Base-by-base conservation (phyloP, 768 basidiomycete species). In the Mycena vitilis region DNA sequence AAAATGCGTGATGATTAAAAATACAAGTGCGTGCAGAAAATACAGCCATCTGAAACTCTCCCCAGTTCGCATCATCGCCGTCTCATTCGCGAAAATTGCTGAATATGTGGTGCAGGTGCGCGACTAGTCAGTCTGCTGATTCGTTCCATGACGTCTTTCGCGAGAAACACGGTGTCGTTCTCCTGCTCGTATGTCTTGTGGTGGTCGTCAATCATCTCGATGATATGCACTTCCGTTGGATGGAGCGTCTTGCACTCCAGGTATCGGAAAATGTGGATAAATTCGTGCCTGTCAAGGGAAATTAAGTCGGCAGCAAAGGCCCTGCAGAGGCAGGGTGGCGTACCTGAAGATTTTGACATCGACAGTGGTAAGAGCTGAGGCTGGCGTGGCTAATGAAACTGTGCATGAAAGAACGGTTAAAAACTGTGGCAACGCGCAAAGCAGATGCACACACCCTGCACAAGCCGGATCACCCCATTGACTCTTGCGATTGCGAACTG, bases 211-310 rank as follows among this genome's bases (percentile, higher is more conserved):
- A 90, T 86, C 36, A 78, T 73, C 74, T 89, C 85, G 25, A 90
- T 77, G 62, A 90, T 82, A 66, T 78, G 80, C 16, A 90, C 82
- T 59, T 87, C 83, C 2, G 82, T 71, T 15, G 87, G 85, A 68
- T 89, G 85, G 15, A 88, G 69, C 3, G 83, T 84, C 51, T 76
- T 76, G 52, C 76, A 76, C 72, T 86, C 82, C 11, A 79, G 76
- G 63, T 87, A 85, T 45, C 89, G 87, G 72, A 90, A 90, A 59
- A 90, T 90, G 70, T 86, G 86, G 75, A 86, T 86, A 70, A 89
- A 89, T 76, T 90, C 89, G 73, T 90, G 88, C 65, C 81, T 82
- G 54, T n/a, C 20, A 23, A 18, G 38, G 8, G 53, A n/a, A 25
- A 47, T 11, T 30, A 40, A 11, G 55, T 44, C 7, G 34, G 40